These are phyloP conservation scores for Colletotrichum tabaci DNA, from an alignment of 2,329 filamentous ascomycete genomes.

Conservation along the genomic window DNA sequence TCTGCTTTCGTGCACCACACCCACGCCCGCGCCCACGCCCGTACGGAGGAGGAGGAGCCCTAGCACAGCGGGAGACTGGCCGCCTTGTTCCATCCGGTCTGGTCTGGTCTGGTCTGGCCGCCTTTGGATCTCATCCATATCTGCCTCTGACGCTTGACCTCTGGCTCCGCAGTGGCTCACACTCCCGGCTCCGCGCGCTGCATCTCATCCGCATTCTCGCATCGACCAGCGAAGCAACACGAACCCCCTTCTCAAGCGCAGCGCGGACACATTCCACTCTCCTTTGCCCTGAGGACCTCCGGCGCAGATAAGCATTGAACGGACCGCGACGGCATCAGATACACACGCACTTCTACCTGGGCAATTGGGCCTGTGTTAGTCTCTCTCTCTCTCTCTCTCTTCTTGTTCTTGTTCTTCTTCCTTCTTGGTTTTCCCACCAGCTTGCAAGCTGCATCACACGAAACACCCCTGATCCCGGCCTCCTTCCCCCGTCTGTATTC, in stretches of 20 bases:
- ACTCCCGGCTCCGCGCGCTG: constrained; percentile 36
- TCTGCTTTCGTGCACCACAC: not conserved
- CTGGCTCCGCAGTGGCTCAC: constrained; percentile 36
- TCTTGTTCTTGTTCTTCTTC: not conserved
- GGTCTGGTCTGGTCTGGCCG: constrained; percentile 24
- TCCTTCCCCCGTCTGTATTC: not conserved
- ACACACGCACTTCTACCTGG: constrained; percentile 14
- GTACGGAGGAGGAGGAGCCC: constrained; percentile 1
- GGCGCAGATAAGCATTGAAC: constrained; percentile 4
- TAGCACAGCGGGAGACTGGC: not conserved
- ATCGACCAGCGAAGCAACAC: constrained; percentile 21
- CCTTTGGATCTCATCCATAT: constrained; percentile 21
- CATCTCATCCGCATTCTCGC: constrained; percentile 36
- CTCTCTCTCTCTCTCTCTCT: constrained; percentile 1
- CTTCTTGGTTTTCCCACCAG: not conserved
- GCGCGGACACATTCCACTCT: constrained; percentile 9
- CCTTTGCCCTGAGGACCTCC: constrained; percentile 14
- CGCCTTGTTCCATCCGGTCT: constrained; percentile 31
- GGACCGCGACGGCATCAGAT: constrained; percentile 24
- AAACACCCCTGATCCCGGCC: constrained; percentile 23
- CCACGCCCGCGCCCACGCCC: not conserved
- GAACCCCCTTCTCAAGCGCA: not conserved
- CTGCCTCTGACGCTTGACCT: constrained; percentile 5
- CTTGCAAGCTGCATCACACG: constrained; percentile 21
- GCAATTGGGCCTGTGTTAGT: constrained; percentile 10